Conservation (phyloP, 164 flowering plant species). For the Protea cynaroides region DNA sequence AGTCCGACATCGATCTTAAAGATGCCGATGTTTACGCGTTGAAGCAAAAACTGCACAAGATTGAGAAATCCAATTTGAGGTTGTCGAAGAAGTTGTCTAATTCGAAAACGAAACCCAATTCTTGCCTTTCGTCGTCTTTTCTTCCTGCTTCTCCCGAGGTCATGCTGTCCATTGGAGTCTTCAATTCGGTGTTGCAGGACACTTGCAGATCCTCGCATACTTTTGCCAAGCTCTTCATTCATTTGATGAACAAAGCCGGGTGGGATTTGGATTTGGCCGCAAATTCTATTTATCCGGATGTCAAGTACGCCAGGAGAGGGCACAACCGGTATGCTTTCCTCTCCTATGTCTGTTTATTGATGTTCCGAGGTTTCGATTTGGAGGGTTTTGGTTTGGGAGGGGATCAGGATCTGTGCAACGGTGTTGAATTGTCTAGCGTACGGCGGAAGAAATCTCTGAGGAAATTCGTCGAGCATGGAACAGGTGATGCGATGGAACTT, state of each 20-base stretch:
- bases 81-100: conserved; percentile 37
- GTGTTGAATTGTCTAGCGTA: conserved; percentile 8
- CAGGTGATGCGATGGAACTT: conserved; percentile 56
- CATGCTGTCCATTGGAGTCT: conserved; percentile 53
- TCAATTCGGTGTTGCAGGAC: conserved; percentile 59
- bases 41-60: conserved; percentile 46
- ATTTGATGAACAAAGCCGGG: conserved; percentile 63
- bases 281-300: conserved; percentile 47
- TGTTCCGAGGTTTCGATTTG: conserved; percentile 64
- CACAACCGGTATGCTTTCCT: conserved; percentile 69
- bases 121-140: background rate
- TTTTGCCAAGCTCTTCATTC: conserved; percentile 65
- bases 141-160: conserved; percentile 23
- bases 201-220: conserved; percentile 40
- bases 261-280: conserved; percentile 92
- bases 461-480: conserved; percentile 58
- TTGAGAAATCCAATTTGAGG: conserved; percentile 34
- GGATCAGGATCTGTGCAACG: conserved; percentile 24
- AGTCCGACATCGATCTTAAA: conserved; percentile 67
- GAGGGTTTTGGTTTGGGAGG: conserved; percentile 46
- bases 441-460: conserved; percentile 24
- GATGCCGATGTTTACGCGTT: conserved; percentile 43
- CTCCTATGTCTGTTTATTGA: conserved; percentile 76
- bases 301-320: conserved; percentile 53
- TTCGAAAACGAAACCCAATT: conserved; percentile 11